Evolutionary conservation across 2,329 filamentous ascomycete genomes (phyloP).

Genomic region (Chaetoscypha palmicola): DNA sequence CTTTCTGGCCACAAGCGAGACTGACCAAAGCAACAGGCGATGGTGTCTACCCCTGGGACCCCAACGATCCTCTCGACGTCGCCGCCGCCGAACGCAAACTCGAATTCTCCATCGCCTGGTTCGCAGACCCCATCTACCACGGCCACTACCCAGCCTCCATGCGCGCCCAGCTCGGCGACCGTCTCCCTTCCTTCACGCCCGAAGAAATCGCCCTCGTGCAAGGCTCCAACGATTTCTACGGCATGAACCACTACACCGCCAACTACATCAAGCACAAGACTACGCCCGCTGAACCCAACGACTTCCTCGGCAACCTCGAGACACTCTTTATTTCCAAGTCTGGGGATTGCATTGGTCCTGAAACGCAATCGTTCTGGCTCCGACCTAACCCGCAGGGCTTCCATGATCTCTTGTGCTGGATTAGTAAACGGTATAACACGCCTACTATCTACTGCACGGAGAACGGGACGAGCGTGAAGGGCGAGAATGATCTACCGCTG

Average conservation of each 20-base stretch:
- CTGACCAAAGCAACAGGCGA: conserved; percentile 46
- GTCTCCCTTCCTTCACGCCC: conserved; percentile 65
- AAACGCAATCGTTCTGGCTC: conserved; percentile 79
- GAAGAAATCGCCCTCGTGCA: conserved; percentile 69
- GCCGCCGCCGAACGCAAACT: conserved; percentile 74
- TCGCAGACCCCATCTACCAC: conserved; percentile 79
- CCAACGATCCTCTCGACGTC: conserved; percentile 65
- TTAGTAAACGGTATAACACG: conserved; percentile 66
- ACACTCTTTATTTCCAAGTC: conserved; percentile 62
- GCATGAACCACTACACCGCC: conserved; percentile 90
- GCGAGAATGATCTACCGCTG: conserved; percentile 67
- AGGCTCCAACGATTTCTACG: conserved; percentile 89
- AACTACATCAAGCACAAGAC: conserved; percentile 75
- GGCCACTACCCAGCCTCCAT: conserved; percentile 80
- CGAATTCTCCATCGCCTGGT: conserved; percentile 84
- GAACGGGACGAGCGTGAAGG: conserved; percentile 79
- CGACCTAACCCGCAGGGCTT: conserved; percentile 70
- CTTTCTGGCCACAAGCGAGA: background rate
- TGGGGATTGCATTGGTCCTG: conserved; percentile 68
- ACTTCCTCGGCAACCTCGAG: conserved; percentile 72
- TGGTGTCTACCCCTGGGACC: conserved; percentile 76
- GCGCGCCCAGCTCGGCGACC: conserved; percentile 70
- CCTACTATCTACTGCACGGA: conserved; percentile 84
- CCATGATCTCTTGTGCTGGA: conserved; percentile 68
- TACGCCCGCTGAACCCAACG: conserved; percentile 51